phyloP scores from a whole-genome alignment of 2,329 filamentous ascomycete species.

The Verticillium dahliae region DNA sequence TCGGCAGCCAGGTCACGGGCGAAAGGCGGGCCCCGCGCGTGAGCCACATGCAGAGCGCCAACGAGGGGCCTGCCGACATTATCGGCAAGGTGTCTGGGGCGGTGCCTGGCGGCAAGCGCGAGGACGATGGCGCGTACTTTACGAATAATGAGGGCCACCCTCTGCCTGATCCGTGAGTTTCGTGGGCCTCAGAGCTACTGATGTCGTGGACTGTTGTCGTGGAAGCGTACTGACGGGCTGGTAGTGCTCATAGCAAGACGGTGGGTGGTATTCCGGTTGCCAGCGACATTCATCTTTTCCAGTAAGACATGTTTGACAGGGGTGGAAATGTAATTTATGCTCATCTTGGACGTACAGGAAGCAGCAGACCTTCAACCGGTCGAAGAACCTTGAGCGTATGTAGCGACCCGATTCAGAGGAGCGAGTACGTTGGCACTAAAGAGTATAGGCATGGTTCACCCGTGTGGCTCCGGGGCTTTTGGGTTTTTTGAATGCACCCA shows the following conservation, averaged over 20 bases:
- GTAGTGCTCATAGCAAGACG: constrained; percentile 40
- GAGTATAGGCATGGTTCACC: constrained; percentile 20
- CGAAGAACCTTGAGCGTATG: constrained; percentile 39
- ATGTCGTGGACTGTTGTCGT: too few species aligned
- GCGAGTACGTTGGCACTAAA: not conserved
- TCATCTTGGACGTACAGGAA: constrained; percentile 19
- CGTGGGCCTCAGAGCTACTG: too few species aligned
- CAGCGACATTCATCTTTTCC: constrained; percentile 43
- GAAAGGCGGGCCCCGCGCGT: constrained; percentile 28
- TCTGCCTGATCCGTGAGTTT: constrained; percentile 36
- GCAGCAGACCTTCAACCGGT: constrained; percentile 49
- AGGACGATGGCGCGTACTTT: constrained; percentile 44
- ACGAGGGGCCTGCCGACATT: constrained; percentile 45
- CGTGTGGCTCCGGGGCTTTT: constrained; percentile 29
- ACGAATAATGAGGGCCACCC: constrained; percentile 49
- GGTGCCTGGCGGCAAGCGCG: constrained; percentile 34
- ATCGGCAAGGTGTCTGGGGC: constrained; percentile 43
- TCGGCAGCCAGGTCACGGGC: constrained; percentile 25
- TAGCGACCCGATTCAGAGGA: not conserved
- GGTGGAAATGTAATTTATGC: too few species aligned
- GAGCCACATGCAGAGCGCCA: constrained; percentile 36
- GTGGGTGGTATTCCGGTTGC: constrained; percentile 43
- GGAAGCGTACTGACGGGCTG: too few species aligned
- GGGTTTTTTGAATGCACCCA: constrained; percentile 39
- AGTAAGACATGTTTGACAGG: constrained; percentile 15